These are phyloP conservation scores for Fonsecaea erecta DNA, from an alignment of 2,329 filamentous ascomycete genomes.

Conservation along the genomic window DNA sequence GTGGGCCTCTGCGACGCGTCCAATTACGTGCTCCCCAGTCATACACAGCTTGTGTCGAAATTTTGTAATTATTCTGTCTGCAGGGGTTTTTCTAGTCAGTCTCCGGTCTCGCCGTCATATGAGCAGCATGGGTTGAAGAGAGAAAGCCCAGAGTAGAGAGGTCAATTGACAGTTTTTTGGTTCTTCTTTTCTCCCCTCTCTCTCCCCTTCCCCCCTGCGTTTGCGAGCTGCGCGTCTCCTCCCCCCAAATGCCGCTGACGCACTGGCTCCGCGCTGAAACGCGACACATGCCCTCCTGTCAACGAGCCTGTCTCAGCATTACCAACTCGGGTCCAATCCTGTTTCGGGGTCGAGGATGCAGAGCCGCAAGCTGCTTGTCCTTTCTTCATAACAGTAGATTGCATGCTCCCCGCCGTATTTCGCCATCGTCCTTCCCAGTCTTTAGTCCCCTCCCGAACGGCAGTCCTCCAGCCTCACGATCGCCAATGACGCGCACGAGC, in stretches of 20 bases:
- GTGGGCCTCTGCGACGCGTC: slow-evolving; percentile 4
- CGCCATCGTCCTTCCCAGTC: slow-evolving; percentile 12
- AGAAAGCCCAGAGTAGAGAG: background rate
- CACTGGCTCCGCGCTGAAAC: slow-evolving; percentile 33
- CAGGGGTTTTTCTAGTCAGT: background rate
- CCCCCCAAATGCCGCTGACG: slow-evolving; percentile 35
- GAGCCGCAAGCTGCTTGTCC: slow-evolving; percentile 15
- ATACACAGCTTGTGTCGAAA: background rate
- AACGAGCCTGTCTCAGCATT: slow-evolving; percentile 11
- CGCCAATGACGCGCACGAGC: slow-evolving; percentile 20
- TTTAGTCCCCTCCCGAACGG: background rate
- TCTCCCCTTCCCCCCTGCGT: slow-evolving; percentile 1
- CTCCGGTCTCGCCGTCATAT: background rate
- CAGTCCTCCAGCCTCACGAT: background rate
- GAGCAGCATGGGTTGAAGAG: slow-evolving; percentile 24
- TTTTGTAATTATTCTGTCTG: background rate
- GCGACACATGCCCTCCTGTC: slow-evolving; percentile 32
- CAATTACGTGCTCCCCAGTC: slow-evolving; percentile 8
- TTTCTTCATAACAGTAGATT: slow-evolving; percentile 13
- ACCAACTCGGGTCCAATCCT: slow-evolving; percentile 7
- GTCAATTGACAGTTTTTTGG: slow-evolving; percentile 2
- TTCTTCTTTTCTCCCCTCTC: no score
- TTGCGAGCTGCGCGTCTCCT: background rate
- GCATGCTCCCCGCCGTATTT: slow-evolving; percentile 4
- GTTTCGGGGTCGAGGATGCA: slow-evolving; percentile 17